A percentile compares a stretch with the other conserved stretches of the same genome.
Conservation (phyloP, 176 grass and related monocot genomes). For the Avena sativa region DNA sequence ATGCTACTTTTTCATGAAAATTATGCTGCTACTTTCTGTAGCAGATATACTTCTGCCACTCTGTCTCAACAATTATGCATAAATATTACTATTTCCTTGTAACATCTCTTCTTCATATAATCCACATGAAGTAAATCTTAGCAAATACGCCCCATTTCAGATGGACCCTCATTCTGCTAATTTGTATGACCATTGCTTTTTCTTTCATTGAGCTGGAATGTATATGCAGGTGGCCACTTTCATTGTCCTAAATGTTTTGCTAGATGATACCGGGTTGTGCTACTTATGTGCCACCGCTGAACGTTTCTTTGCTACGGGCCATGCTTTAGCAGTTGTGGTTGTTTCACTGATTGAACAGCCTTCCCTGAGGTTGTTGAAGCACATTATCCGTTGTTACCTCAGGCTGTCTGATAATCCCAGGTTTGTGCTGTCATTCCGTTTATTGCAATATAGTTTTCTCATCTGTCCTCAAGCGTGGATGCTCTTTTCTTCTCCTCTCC, state of each 20-base stretch:
- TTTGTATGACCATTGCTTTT: neutral
- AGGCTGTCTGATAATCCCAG: conserved; percentile 74
- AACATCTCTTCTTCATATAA: conserved; percentile 15
- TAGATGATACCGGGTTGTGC: conserved; percentile 61
- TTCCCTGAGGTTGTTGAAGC: conserved; percentile 74
- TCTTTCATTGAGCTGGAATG: conserved; percentile 34
- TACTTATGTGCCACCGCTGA: conserved; percentile 60
- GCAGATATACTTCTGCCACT: conserved; percentile 4
- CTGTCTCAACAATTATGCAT: neutral
- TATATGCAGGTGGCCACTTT: conserved; percentile 73
- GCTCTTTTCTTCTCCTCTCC: neutral
- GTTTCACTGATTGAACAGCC: conserved; percentile 58
- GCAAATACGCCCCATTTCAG: neutral
- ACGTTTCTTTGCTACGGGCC: conserved; percentile 64
- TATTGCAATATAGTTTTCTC: neutral
- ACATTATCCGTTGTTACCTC: conserved; percentile 77
- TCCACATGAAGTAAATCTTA: neutral
- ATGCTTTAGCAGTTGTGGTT: conserved; percentile 63
- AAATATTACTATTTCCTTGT: conserved; percentile 11
- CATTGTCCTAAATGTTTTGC: conserved; percentile 77
- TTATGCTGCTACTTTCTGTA: conserved; percentile 21
- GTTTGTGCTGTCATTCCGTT: conserved; percentile 40
- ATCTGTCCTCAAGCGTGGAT: neutral
- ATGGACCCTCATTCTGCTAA: conserved; percentile 3
- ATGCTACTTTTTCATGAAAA: neutral